Evolutionary conservation across 345 rosid species (phyloP), one percentile per base, ranked within the genome.

Genomic region (Laguncularia racemosa): DNA sequence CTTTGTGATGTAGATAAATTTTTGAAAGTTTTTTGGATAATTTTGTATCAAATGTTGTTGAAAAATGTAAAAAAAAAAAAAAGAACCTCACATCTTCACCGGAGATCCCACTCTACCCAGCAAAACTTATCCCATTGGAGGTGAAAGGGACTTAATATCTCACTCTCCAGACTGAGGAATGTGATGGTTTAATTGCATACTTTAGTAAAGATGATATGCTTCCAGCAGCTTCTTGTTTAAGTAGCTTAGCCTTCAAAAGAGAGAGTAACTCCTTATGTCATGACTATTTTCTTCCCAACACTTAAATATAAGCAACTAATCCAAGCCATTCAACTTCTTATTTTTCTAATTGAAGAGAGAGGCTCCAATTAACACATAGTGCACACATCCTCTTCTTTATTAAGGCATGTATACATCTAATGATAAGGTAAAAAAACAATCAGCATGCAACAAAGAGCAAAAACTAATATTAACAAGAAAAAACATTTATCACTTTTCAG

Each of bases 261-360:
- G 28, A 55, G n/a, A 91, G 70, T 68, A 91, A 67, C 55, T 57
- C 63, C 45, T 47, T 68, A 50, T 88, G 78, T 60, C 88, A 60
- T 1, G 86, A 67, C 67, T 88, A 84, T 64, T 91, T 88, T 65
- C 63, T 78, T 76, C 71, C 75, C 60, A 88, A 50, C 20, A 76
- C 89, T 66, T 78, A 64, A 19, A 85, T 65, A 59, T 60, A 88
- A 0, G 95, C 96, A 60, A 78, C 69, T 17, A 84, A 60, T 17
- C 95, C 96, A 23, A 91, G 91, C 96, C 95, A 91, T 62, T 72
- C 72, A 17, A 85, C 91, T 75, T 91, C 97, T 11, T 61, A 70
- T 44, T 65, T 74, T 26, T 54, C 44, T 64, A 84, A 55, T 62
- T 69, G 50, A 54, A 76, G 88, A 65, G 50, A 72, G 56, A 57